phyloP scores from a whole-genome alignment of 805 yeast genomes.

The Zygosaccharomyces gambellarensis region DNA sequence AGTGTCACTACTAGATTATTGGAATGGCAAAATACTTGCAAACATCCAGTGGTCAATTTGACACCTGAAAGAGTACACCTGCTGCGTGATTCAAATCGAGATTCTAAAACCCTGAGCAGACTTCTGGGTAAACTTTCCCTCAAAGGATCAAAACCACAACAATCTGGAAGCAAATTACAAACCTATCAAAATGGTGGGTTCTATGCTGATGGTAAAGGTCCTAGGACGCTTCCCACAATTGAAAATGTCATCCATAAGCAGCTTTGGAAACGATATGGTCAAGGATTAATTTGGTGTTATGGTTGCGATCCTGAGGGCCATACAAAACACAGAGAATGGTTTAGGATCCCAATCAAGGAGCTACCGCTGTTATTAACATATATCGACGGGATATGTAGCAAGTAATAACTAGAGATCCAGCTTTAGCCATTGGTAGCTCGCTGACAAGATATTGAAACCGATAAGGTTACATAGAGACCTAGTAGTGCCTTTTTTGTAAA shows the following conservation, averaged over 20 bases:
- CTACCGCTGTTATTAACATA: constrained; percentile 12
- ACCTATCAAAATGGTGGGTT: constrained; percentile 28
- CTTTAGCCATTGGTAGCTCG: too few relatives aligned
- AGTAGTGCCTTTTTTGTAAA: neutral
- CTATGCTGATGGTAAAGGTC: constrained; percentile 17
- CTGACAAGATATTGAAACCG: too few relatives aligned
- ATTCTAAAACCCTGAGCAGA: constrained; percentile 4
- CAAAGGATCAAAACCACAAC: neutral
- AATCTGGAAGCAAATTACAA: neutral
- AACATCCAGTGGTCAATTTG: constrained; percentile 25
- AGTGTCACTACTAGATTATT: constrained; percentile 23
- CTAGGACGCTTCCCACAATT: constrained; percentile 14
- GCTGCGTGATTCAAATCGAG: neutral
- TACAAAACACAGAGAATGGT: constrained; percentile 30
- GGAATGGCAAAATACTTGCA: constrained; percentile 30
- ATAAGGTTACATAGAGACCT: too few relatives aligned
- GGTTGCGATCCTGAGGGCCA: constrained; percentile 25
- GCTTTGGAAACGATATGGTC: constrained; percentile 30
- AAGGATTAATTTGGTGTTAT: constrained; percentile 27
- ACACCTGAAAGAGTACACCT: constrained; percentile 23
- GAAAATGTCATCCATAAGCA: constrained; percentile 25
- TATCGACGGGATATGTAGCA: constrained; percentile 7
- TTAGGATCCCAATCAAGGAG: constrained; percentile 24
- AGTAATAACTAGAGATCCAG: neutral
- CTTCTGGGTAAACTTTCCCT: constrained; percentile 14